Base-by-base conservation (phyloP, 2,329 filamentous ascomycete species). In the Cladophialophora psammophila region DNA sequence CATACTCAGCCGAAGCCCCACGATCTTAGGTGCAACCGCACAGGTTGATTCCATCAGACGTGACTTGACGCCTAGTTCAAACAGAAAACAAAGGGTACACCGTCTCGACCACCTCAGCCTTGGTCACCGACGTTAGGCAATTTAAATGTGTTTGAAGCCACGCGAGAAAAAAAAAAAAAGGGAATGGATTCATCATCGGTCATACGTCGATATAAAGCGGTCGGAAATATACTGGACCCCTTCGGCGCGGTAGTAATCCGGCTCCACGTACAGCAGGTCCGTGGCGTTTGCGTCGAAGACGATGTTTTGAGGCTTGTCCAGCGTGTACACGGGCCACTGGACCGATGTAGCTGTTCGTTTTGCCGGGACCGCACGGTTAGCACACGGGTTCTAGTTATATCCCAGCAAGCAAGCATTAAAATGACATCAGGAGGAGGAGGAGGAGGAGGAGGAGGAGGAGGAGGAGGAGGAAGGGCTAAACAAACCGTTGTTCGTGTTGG, bases 221-320 rank as follows among this genome's bases (percentile, higher is more conserved):
- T 66, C 66, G 6, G 35, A 57, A 34, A 72, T 69, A 56, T 68
- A 72, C 55, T 62, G 57, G 38, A 72, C 70, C 3, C 77, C 79
- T 57, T 79, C 75, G 18, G 75, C 74, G 36, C 84, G 77, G 75
- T 82, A 84, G 31, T 77, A 77, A 71, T 87, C 84, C 54, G 74
- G 67, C 71, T 82, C 82, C 62, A 80, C 70, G 71, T 83, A 82
- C 15, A 72, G 70, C 38, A 70, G 72, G 34, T 75, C 74, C 8
- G 81, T 83, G 2, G 71, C 75, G 71, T 86, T 85, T 20, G 79
- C 79, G 66, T 85, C 81, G 63, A 86, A 84, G 0, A 86, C 79
- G 15, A 85, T 74, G 71, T 85, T 83, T n/a, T 79, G 61, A 2
- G 82, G 69, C 2, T 74, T 71, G 1, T 76, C 67, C 15, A 63